phyloP scores from a whole-genome alignment of 768 basidiomycete species.

The Mycena crocata region DNA sequence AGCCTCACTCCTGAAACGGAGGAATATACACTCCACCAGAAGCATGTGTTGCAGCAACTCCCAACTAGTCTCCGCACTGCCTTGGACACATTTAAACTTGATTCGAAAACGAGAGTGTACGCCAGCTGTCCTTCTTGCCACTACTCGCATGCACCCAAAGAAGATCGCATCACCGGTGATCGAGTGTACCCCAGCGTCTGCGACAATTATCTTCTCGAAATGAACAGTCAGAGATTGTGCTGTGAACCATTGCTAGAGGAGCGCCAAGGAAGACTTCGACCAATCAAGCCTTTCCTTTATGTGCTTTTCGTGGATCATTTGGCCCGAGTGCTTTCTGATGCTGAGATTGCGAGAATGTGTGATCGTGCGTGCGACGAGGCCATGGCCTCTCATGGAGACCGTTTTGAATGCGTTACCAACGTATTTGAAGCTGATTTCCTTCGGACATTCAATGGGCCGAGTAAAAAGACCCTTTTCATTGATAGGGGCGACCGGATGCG shows the following conservation, averaged over 20 bases:
- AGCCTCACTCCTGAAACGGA: background rate
- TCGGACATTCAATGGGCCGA: conserved; percentile 38
- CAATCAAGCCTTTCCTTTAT: conserved; percentile 30
- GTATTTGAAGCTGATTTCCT: conserved; percentile 40
- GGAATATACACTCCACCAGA: conserved; percentile 4
- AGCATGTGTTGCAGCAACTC: conserved; percentile 25
- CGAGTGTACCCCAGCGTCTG: conserved; percentile 22
- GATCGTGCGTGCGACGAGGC: conserved; percentile 28
- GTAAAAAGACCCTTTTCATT: conserved; percentile 30
- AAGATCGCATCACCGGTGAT: conserved; percentile 10
- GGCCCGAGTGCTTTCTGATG: conserved; percentile 26
- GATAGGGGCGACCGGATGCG: conserved; percentile 24
- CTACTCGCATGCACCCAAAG: conserved; percentile 26
- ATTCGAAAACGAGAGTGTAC: conserved; percentile 25
- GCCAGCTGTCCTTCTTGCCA: conserved; percentile 34
- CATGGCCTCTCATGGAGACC: background rate
- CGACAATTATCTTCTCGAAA: conserved; percentile 2
- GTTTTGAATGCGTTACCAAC: conserved; percentile 10
- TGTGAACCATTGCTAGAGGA: background rate
- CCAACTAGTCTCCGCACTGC: conserved; percentile 29
- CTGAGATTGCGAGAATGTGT: conserved; percentile 23
- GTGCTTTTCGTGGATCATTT: conserved; percentile 33
- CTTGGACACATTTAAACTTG: conserved; percentile 24
- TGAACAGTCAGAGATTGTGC: background rate
- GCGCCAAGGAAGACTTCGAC: conserved; percentile 8